These are phyloP conservation scores for Glonium stellatum DNA, from an alignment of 495 filamentous ascomycete species.

Conservation along the genomic window DNA sequence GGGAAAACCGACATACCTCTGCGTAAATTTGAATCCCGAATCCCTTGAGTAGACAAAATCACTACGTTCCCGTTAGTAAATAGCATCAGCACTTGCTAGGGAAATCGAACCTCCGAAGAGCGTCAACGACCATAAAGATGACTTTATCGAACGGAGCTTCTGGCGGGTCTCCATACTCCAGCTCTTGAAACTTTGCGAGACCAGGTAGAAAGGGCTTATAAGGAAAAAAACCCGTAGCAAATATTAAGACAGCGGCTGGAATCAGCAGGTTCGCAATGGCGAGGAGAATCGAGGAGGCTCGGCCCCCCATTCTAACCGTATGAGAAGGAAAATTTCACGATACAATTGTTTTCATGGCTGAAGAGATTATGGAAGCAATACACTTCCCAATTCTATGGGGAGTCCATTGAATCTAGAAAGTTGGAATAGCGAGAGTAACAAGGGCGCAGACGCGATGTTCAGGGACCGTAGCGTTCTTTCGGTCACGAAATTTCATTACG, in stretches of 20 bases:
- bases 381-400: not conserved
- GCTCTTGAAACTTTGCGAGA: slow-evolving; percentile 56
- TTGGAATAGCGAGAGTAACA: not conserved
- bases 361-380: not conserved
- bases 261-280: slow-evolving; percentile 63
- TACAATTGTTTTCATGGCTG: not conserved
- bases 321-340: not conserved
- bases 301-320: slow-evolving; percentile 9
- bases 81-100: not conserved
- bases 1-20: slow-evolving; percentile 52
- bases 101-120: slow-evolving; percentile 41
- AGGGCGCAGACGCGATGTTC: not conserved
- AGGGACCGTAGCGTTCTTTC: not conserved
- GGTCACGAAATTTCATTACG: not conserved
- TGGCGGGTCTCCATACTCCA: slow-evolving; percentile 42
- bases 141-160: slow-evolving; percentile 75
- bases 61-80: slow-evolving; percentile 40
- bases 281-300: slow-evolving; percentile 10
- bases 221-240: slow-evolving; percentile 92
- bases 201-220: slow-evolving; percentile 91
- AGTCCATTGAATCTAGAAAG: not conserved
- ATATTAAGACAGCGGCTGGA: slow-evolving; percentile 67
- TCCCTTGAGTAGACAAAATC: slow-evolving; percentile 84
- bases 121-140: slow-evolving; percentile 97
- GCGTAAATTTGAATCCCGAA: slow-evolving; percentile 84